Evolutionary conservation across 225 moss, liverwort and hornwort genomes (phyloP).

Genomic region (Sphagnum contortum): DNA sequence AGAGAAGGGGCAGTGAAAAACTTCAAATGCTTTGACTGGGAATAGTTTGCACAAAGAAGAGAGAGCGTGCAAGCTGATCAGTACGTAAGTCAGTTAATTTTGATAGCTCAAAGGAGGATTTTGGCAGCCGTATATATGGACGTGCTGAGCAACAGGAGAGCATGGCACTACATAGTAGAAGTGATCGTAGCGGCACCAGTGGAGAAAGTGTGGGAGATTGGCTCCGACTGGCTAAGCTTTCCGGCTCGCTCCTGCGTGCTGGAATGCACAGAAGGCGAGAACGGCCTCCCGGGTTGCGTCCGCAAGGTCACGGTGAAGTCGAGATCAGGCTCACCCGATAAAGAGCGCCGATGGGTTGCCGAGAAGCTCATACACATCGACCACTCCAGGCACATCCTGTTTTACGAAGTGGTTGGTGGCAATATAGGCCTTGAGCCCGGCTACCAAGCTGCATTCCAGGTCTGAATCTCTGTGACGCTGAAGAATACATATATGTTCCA

Average conservation of each 20-base stretch:
- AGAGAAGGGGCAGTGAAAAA: too few relatives aligned
- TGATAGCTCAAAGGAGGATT: too few relatives aligned
- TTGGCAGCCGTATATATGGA: too few relatives aligned
- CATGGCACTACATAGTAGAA: constrained; percentile 30
- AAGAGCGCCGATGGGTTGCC: constrained; percentile 27
- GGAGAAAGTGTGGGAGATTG: constrained; percentile 43
- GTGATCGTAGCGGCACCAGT: constrained; percentile 29
- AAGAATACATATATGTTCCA: too few relatives aligned
- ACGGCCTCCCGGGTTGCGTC: constrained; percentile 35
- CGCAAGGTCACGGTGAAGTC: constrained; percentile 12
- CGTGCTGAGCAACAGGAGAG: background rate
- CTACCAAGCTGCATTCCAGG: constrained; percentile 34
- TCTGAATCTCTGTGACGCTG: constrained; percentile 4
- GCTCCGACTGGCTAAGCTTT: constrained; percentile 38
- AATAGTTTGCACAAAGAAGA: too few relatives aligned
- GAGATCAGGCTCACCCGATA: background rate
- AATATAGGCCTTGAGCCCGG: constrained; percentile 37
- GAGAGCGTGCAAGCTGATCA: too few relatives aligned
- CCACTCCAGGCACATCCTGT: constrained; percentile 22
- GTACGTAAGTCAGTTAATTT: too few relatives aligned
- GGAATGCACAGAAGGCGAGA: constrained; percentile 31
- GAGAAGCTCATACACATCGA: constrained; percentile 38
- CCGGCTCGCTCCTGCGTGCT: constrained; percentile 17
- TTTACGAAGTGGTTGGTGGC: constrained; percentile 35
- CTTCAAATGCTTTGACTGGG: too few relatives aligned